Evolutionary conservation across 2,329 filamentous ascomycete genomes (phyloP).

Genomic region (Diaporthe longicolla): DNA sequence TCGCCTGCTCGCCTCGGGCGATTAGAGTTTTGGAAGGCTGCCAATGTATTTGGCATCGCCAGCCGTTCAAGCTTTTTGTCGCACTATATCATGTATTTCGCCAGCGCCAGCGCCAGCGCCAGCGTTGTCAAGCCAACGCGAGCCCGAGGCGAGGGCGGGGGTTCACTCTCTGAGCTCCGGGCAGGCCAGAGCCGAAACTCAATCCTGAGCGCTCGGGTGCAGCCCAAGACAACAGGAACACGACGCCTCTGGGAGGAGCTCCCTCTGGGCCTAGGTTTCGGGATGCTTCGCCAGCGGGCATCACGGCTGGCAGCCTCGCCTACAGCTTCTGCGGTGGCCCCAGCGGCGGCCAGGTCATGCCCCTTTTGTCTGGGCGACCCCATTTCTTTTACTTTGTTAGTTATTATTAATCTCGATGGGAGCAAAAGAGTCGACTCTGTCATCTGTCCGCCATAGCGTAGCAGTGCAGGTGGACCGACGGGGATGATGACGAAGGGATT

Average conservation of each 20-base stretch:
- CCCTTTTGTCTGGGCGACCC: conserved; percentile 20
- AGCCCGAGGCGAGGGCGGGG: conserved; percentile 3
- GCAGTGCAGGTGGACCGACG: conserved; percentile 30
- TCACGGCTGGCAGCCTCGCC: conserved; percentile 12
- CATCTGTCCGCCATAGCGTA: conserved; percentile 29
- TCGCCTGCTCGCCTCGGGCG: conserved; percentile 33
- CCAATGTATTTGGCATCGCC: neutral
- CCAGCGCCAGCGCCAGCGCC: neutral
- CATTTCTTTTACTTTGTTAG: conserved; percentile 24
- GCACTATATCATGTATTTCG: conserved; percentile 21
- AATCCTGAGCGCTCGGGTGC: conserved; percentile 1
- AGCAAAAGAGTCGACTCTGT: neutral
- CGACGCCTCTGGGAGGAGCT: neutral
- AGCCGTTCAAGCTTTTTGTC: conserved; percentile 23
- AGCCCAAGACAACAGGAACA: neutral
- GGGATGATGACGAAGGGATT: conserved; percentile 32
- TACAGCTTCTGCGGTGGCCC: conserved; percentile 8
- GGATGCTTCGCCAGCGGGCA: neutral
- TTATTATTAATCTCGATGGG: conserved; percentile 26
- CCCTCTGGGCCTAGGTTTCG: neutral
- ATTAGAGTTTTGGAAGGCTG: conserved; percentile 11
- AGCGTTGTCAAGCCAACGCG: conserved; percentile 4
- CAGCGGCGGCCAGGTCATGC: conserved; percentile 10
- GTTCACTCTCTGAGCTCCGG: conserved; percentile 10
- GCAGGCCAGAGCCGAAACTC: conserved; percentile 21